Conservation (phyloP, 148 eudicot genomes). For the Amaranthus hypochondriacus region DNA sequence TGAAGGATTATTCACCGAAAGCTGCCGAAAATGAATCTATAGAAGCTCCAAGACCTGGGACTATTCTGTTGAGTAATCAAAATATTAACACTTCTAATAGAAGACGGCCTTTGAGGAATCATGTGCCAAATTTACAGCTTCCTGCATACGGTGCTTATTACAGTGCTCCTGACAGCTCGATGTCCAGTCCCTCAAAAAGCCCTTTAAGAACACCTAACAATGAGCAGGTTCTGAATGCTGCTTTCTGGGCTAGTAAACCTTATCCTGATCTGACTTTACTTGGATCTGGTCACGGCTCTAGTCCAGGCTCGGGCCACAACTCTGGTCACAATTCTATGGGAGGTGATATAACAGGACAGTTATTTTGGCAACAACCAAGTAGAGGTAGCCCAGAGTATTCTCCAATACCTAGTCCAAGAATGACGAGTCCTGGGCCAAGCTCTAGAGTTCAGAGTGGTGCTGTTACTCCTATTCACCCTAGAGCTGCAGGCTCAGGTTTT, state of each 20-base stretch:
- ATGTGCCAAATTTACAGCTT: constrained; percentile 60
- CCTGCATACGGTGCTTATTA: constrained; percentile 53
- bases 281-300: constrained; percentile 74
- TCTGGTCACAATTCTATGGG: constrained; percentile 65
- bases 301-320: constrained; percentile 76
- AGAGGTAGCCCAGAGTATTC: constrained; percentile 84
- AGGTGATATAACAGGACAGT: constrained; percentile 34
- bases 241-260: constrained; percentile 41
- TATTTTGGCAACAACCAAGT: constrained; percentile 56
- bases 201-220: constrained; percentile 57
- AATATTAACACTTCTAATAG: constrained; percentile 39
- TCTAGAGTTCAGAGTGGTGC: constrained; percentile 72
- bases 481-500: constrained; percentile 47
- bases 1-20: constrained; percentile 36
- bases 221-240: constrained; percentile 49
- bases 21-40: constrained; percentile 32
- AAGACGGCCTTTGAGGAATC: constrained; percentile 46
- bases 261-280: constrained; percentile 55
- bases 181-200: constrained; percentile 83
- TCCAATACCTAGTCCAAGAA: constrained; percentile 75
- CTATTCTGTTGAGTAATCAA: constrained; percentile 25
- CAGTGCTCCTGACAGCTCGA: constrained; percentile 81
- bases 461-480: constrained; percentile 72
- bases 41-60: constrained; percentile 32
- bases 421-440: constrained; percentile 75